phyloP scores from a whole-genome alignment of 2,329 filamentous ascomycete species.

The Aspergillus sp. region DNA sequence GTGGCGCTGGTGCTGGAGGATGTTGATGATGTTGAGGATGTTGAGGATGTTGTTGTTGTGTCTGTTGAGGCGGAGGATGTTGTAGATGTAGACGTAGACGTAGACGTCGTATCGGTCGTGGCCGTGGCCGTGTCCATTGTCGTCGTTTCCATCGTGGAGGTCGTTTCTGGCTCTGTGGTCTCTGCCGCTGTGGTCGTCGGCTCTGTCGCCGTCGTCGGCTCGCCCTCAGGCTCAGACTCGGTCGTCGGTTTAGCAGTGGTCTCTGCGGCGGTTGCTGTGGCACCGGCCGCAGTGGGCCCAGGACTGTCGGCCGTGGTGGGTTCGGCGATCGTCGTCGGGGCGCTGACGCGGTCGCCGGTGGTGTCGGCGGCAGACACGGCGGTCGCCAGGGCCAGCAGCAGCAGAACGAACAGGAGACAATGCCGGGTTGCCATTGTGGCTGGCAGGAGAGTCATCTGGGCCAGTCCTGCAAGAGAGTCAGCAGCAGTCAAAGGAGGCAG shows the following conservation, averaged over 20 bases:
- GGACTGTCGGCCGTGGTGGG: background rate
- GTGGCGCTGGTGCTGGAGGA: no score
- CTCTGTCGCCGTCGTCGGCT: constrained; percentile 12
- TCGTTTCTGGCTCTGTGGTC: constrained; percentile 4
- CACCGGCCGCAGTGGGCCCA: background rate
- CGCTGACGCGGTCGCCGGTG: constrained; percentile 1
- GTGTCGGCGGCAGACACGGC: constrained; percentile 11
- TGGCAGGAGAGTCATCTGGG: background rate
- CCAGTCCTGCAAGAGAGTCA: background rate
- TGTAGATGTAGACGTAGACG: constrained; percentile 9
- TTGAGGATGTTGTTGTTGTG: constrained; percentile 11
- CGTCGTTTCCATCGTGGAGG: constrained; percentile 7
- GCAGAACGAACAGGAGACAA: constrained; percentile 9
- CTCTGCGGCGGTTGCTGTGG: background rate
- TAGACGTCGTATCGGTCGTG: constrained; percentile 8
- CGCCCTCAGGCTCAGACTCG: constrained; percentile 9
- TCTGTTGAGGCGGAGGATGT: constrained; percentile 7
- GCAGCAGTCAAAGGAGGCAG: background rate
- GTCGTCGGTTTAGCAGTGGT: background rate
- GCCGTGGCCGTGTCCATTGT: constrained; percentile 13
- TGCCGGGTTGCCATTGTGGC: constrained; percentile 7
- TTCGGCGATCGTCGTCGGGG: background rate
- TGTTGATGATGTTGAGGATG: constrained; percentile 16
- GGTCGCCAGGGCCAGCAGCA: constrained; percentile 9
- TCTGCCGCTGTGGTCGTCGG: constrained; percentile 11